These are phyloP conservation scores for Sodiomyces alkalinus DNA, from an alignment of 2,329 filamentous ascomycete genomes.

Conservation along the genomic window DNA sequence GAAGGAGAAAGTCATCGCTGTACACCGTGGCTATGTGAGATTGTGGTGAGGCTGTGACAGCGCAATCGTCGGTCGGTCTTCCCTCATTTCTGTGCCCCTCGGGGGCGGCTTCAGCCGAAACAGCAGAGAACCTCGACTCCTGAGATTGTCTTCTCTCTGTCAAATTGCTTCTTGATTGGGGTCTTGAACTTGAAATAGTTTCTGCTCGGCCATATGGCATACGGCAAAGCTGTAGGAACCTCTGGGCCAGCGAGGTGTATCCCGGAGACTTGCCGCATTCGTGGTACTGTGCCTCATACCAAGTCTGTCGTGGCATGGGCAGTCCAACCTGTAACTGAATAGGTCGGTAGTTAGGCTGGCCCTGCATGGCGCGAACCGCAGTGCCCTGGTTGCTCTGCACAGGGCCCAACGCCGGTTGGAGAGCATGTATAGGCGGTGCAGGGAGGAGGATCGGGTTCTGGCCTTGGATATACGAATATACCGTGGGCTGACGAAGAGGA, in stretches of 20 bases:
- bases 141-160: background rate
- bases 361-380: too few species aligned
- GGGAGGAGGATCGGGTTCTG: background rate
- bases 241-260: too few species aligned
- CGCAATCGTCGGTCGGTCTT: too few species aligned
- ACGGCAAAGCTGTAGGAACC: background rate
- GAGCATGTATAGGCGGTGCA: background rate
- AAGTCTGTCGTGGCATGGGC: too few species aligned
- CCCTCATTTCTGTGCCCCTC: background rate
- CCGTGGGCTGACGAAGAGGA: background rate
- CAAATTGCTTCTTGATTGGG: background rate
- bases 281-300: too few species aligned
- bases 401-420: background rate
- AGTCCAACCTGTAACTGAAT: too few species aligned
- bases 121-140: background rate
- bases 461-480: too few species aligned
- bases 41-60: too few species aligned
- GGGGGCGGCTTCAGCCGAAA: background rate
- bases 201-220: background rate
- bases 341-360: too few species aligned
- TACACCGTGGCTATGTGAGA: slow-evolving; percentile 2
- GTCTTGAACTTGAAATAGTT: background rate
- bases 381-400: background rate
- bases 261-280: too few species aligned
- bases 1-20: slow-evolving; percentile 1